Evolutionary conservation across 352 stramenopile genomes (phyloP).

Genomic region (Globisporangium perplexum): DNA sequence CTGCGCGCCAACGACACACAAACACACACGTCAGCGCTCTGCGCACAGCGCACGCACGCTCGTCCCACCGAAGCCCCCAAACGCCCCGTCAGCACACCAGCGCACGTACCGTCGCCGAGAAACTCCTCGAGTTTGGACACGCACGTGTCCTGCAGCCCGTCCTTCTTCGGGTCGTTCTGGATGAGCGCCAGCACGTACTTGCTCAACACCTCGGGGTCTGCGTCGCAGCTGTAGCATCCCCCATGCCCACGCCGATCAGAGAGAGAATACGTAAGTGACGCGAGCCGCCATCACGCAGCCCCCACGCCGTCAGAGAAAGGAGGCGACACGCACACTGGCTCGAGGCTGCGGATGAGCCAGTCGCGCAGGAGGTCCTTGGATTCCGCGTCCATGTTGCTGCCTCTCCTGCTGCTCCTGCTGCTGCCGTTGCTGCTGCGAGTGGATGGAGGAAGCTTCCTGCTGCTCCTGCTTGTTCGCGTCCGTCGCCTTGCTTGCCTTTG

Average conservation of each 20-base stretch:
- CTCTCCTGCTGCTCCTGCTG: slow-evolving; percentile 1
- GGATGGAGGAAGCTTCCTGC: neutral
- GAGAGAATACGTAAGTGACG: neutral
- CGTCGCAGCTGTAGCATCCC: slow-evolving; percentile 53
- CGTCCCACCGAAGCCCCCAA: neutral
- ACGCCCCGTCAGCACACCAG: neutral
- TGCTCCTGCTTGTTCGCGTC: too few relatives aligned
- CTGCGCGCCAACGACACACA: slow-evolving; percentile 16
- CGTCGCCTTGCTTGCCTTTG: too few relatives aligned
- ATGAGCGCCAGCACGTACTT: slow-evolving; percentile 86
- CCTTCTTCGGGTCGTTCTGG: slow-evolving; percentile 74
- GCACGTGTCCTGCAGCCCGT: slow-evolving; percentile 62
- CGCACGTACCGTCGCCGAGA: slow-evolving; percentile 66
- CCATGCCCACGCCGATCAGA: neutral
- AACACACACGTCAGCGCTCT: neutral
- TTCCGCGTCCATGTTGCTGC: slow-evolving; percentile 70
- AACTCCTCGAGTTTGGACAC: slow-evolving; percentile 82
- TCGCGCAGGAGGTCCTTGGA: slow-evolving; percentile 79
- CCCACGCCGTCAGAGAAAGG: too few relatives aligned
- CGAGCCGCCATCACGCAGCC: neutral
- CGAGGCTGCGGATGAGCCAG: slow-evolving; percentile 80
- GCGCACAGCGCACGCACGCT: neutral
- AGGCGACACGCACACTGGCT: slow-evolving; percentile 65
- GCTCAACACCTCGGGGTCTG: slow-evolving; percentile 79
- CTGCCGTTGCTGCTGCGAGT: slow-evolving; percentile 1